phyloP scores from a whole-genome alignment of 1,284 basidiomycete species.

The Inonotus hispidus region DNA sequence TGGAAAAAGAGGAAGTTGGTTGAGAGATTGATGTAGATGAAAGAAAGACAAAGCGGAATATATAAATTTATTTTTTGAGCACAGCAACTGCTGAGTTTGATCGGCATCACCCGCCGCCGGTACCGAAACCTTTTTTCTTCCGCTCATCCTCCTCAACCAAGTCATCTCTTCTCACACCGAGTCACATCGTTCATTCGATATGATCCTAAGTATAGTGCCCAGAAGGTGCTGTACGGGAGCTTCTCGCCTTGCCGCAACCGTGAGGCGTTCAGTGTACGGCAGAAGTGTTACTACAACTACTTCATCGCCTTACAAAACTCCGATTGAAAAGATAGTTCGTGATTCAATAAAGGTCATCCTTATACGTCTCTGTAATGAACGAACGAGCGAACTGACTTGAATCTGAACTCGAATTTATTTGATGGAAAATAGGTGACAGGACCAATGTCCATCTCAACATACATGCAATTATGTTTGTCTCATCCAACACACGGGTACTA shows the following conservation, averaged over 20 bases:
- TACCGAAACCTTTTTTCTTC: not conserved
- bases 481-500: conserved; percentile 91
- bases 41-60: too few relatives aligned
- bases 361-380: not conserved
- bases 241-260: too few relatives aligned
- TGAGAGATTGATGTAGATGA: not conserved
- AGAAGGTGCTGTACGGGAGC: not conserved
- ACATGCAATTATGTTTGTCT: conserved; percentile 84
- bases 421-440: conserved; percentile 62
- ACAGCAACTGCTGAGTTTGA: not conserved
- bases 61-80: conserved; percentile 3
- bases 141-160: not conserved
- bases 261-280: not conserved
- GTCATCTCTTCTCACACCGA: not conserved
- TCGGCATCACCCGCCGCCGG: not conserved
- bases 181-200: not conserved
- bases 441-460: conserved; percentile 79
- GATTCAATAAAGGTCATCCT: conserved; percentile 59
- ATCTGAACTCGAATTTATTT: not conserved
- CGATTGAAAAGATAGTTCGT: conserved; percentile 57
- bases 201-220: not conserved
- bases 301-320: not conserved
- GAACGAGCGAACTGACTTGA: not conserved
- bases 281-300: not conserved
- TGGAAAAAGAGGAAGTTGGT: not conserved